A percentile compares a stretch with the other conserved stretches of the same genome.
Evolutionary conservation across 345 rosid species (phyloP).

Genomic region (Punica granatum): DNA sequence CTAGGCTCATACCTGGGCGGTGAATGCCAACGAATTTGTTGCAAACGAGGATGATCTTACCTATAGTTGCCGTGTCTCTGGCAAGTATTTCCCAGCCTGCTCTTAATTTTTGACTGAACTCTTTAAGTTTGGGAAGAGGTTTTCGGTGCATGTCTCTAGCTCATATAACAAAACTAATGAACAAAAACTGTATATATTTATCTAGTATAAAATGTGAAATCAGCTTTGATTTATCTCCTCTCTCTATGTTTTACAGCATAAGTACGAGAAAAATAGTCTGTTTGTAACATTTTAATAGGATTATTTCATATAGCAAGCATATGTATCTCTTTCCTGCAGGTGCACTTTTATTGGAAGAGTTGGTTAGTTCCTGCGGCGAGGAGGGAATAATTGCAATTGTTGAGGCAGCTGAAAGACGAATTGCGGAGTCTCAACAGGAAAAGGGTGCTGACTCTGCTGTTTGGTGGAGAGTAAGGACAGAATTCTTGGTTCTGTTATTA

Average conservation of each 20-base stretch:
- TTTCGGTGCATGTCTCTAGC: background rate
- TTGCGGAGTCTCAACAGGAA: conserved; percentile 63
- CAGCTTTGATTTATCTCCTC: background rate
- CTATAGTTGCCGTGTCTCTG: conserved; percentile 87
- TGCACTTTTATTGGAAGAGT: conserved; percentile 79
- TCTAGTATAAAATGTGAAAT: background rate
- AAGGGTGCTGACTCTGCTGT: conserved; percentile 57
- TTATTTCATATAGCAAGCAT: background rate
- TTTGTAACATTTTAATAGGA: background rate
- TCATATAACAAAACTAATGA: background rate
- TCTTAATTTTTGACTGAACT: background rate
- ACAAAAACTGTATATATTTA: background rate
- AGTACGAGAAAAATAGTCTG: background rate
- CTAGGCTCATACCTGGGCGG: conserved; percentile 76
- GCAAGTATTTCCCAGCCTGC: conserved; percentile 28
- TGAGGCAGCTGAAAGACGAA: conserved; percentile 55
- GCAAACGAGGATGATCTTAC: conserved; percentile 90
- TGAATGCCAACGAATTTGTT: conserved; percentile 81
- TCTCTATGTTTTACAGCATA: background rate
- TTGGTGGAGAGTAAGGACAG: conserved; percentile 82
- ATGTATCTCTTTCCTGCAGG: conserved; percentile 31
- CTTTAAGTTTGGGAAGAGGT: background rate
- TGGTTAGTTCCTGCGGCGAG: conserved; percentile 57
- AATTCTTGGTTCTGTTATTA: background rate
- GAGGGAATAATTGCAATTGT: conserved; percentile 70